These are phyloP conservation scores for Colletotrichum sp. DNA, from an alignment of 2,329 filamentous ascomycete species.

Conservation along the genomic window DNA sequence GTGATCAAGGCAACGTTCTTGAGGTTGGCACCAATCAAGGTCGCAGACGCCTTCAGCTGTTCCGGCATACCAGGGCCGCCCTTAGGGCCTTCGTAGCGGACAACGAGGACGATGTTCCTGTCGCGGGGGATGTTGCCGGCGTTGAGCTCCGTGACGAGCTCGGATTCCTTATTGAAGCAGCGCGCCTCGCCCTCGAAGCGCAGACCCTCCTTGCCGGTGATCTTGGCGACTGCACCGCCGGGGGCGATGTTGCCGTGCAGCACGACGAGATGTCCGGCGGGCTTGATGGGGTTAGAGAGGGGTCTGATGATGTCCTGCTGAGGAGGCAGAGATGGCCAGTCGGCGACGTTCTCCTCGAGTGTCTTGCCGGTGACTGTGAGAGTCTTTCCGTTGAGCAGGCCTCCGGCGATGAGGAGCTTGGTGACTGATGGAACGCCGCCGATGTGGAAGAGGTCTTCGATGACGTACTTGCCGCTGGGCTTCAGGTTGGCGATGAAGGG, in stretches of 20 bases:
- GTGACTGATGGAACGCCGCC: constrained; percentile 86
- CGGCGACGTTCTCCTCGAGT: constrained; percentile 78
- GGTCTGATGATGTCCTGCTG: constrained; percentile 84
- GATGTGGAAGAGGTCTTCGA: constrained; percentile 86
- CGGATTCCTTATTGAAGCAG: constrained; percentile 86
- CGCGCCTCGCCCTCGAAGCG: constrained; percentile 80
- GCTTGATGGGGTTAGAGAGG: constrained; percentile 75
- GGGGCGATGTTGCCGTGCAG: constrained; percentile 88
- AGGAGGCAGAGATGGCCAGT: constrained; percentile 77
- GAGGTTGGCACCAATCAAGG: constrained; percentile 90
- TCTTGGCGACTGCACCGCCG: constrained; percentile 90
- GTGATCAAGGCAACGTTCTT: constrained; percentile 91
- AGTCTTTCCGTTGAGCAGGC: constrained; percentile 77
- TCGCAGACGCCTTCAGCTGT: constrained; percentile 85
- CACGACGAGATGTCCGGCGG: constrained; percentile 86
- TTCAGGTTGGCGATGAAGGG: constrained; percentile 87
- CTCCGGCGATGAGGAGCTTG: constrained; percentile 80
- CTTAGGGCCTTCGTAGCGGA: constrained; percentile 94
- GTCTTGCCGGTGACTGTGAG: constrained; percentile 86
- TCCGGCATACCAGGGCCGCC: constrained; percentile 97
- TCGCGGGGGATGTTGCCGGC: constrained; percentile 60
- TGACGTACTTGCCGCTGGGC: constrained; percentile 82
- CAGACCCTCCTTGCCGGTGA: constrained; percentile 93
- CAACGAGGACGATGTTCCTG: constrained; percentile 87
- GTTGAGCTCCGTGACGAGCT: constrained; percentile 78